Percentiles rank a stretch among this genome's conserved stretches.
Evolutionary conservation across 2,329 filamentous ascomycete genomes (phyloP).

Genomic region (Blastomyces percursus): DNA sequence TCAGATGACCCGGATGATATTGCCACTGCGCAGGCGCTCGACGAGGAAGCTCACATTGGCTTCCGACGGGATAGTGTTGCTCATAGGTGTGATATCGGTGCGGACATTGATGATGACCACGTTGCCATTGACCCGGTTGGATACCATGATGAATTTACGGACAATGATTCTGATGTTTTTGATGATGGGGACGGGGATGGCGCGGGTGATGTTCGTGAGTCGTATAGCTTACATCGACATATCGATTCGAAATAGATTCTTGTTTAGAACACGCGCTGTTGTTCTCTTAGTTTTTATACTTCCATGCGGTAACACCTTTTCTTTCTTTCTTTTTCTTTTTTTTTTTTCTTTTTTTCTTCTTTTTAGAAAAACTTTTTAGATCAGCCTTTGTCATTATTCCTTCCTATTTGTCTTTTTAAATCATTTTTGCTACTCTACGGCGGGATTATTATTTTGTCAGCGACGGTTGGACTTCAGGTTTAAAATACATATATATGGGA

Average conservation of each 20-base stretch:
- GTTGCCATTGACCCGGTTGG: slow-evolving; percentile 23
- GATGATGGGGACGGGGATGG: slow-evolving; percentile 29
- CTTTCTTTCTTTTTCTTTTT: neutral
- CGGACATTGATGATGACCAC: slow-evolving; percentile 39
- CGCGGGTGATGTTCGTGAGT: slow-evolving; percentile 24
- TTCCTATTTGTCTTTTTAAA: neutral
- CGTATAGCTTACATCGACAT: slow-evolving; percentile 33
- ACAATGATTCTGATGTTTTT: slow-evolving; percentile 42
- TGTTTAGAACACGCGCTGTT: neutral
- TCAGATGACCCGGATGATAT: slow-evolving; percentile 31
- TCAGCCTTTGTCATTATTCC: neutral
- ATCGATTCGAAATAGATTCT: slow-evolving; percentile 14
- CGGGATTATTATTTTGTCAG: neutral
- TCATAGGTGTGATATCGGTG: slow-evolving; percentile 23
- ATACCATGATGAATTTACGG: slow-evolving; percentile 46
- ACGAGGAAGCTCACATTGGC: slow-evolving; percentile 36
- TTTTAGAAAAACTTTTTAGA: neutral
- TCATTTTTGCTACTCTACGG: neutral
- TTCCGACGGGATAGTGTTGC: slow-evolving; percentile 30
- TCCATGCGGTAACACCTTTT: neutral
- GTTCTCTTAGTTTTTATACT: slow-evolving; percentile 1
- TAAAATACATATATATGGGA: neutral
- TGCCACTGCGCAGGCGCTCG: slow-evolving; percentile 32
- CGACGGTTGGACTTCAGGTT: neutral
- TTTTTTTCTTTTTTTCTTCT: neutral